Conservation (phyloP, 768 basidiomycete species). For the Auriscalpium microsporum region DNA sequence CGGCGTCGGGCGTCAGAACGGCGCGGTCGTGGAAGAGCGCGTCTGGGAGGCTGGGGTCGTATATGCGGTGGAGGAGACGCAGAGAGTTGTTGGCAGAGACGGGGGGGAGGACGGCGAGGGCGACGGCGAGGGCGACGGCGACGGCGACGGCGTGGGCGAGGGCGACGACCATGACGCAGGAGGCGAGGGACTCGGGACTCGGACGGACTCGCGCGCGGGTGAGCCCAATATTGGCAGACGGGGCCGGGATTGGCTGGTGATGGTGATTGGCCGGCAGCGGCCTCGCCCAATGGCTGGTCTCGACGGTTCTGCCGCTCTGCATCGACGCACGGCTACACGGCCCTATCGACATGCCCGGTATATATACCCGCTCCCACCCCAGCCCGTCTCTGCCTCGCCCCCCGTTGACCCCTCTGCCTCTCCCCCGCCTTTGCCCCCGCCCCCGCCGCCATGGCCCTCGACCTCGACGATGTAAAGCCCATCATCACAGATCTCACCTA, state of each 20-base stretch:
- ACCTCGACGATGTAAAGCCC: neutral
- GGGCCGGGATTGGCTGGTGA: slow-evolving; percentile 18
- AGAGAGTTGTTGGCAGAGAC: slow-evolving; percentile 15
- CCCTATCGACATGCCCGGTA: neutral
- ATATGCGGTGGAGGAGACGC: slow-evolving; percentile 43
- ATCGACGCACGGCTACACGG: neutral
- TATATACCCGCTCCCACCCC: neutral
- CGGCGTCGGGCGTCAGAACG: slow-evolving; percentile 22
- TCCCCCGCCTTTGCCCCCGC: neutral
- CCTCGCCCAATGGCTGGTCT: neutral
- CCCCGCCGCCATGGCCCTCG: neutral
- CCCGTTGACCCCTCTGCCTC: too few relatives aligned
- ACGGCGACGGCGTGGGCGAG: slow-evolving; percentile 9
- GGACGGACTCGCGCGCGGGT: too few relatives aligned
- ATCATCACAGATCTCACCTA: slow-evolving; percentile 5
- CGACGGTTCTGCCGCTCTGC: neutral
- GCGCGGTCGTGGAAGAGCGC: slow-evolving; percentile 35
- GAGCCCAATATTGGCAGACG: too few relatives aligned
- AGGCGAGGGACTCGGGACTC: too few relatives aligned
- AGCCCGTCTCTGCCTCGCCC: neutral
- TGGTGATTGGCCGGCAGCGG: neutral
- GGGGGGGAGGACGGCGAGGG: slow-evolving; percentile 15
- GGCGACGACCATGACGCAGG: slow-evolving; percentile 16
- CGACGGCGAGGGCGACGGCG: slow-evolving; percentile 12
- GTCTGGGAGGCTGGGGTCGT: slow-evolving; percentile 35